phyloP scores from a whole-genome alignment of 75 land plant genomes.

The Cunninghamia lanceolata region DNA sequence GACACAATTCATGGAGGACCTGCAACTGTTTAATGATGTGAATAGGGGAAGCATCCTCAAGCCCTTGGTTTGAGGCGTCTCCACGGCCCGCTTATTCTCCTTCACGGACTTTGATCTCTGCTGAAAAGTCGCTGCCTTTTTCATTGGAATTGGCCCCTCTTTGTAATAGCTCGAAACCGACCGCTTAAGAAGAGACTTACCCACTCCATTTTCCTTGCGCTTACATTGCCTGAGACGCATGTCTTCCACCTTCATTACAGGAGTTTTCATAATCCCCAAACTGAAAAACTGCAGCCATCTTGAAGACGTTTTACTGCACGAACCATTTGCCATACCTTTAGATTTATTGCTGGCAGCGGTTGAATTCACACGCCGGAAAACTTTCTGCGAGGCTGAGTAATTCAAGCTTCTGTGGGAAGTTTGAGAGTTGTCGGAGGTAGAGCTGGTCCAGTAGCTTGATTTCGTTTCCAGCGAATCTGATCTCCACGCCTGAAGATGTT shows the following conservation, averaged over 20 bases:
- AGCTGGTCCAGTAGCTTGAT: neutral
- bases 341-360: neutral
- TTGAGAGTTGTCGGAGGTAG: neutral
- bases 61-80: neutral
- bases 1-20: neutral
- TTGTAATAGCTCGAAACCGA: neutral
- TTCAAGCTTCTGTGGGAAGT: neutral
- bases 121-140: neutral
- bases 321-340: neutral
- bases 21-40: neutral
- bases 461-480: neutral
- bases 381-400: neutral
- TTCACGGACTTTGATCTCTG: neutral
- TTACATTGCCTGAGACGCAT: neutral
- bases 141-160: neutral
- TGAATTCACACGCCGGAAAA: neutral
- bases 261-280: neutral
- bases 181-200: neutral
- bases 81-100: neutral
- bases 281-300: neutral
- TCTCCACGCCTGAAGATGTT: neutral
- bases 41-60: neutral
- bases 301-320: neutral
- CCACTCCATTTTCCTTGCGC: neutral
- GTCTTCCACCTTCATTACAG: constrained; percentile 3